Conservation (phyloP, 768 basidiomycete species). For the Termitomyces sp. region DNA sequence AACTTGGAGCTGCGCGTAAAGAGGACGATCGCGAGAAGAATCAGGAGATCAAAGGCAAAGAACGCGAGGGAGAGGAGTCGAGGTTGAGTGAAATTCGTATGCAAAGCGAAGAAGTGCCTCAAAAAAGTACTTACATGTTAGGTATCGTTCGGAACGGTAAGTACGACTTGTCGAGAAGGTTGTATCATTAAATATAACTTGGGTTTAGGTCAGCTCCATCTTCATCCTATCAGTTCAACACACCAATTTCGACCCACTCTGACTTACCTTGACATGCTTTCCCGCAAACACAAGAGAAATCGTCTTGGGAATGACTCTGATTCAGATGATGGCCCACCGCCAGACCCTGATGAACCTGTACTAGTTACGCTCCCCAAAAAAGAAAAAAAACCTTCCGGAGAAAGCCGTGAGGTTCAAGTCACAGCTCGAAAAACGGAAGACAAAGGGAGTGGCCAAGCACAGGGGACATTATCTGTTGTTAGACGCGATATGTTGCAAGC, state of each 20-base stretch:
- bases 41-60: constrained; percentile 45
- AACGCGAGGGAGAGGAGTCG: constrained; percentile 49
- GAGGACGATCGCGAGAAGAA: constrained; percentile 81
- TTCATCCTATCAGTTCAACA: constrained; percentile 73
- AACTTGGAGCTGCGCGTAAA: constrained; percentile 56
- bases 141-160: constrained; percentile 71
- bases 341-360: constrained; percentile 68
- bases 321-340: constrained; percentile 74
- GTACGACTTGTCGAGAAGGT: constrained; percentile 15
- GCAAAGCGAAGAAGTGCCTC: constrained; percentile 66
- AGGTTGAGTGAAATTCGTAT: constrained; percentile 66
- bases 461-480: constrained; percentile 63
- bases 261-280: constrained; percentile 72
- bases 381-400: constrained; percentile 54
- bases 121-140: constrained; percentile 66
- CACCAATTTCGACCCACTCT: constrained; percentile 82
- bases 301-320: constrained; percentile 59
- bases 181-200: background rate
- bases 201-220: constrained; percentile 57
- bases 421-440: constrained; percentile 69
- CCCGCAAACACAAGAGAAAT: constrained; percentile 53
- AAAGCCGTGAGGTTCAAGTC: constrained; percentile 74
- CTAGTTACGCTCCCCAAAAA: constrained; percentile 45
- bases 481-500: constrained; percentile 73
- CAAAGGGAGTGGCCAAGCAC: constrained; percentile 40